Conservation (phyloP, 2,329 filamentous ascomycete genomes). For the Diaporthe aspalathi region DNA sequence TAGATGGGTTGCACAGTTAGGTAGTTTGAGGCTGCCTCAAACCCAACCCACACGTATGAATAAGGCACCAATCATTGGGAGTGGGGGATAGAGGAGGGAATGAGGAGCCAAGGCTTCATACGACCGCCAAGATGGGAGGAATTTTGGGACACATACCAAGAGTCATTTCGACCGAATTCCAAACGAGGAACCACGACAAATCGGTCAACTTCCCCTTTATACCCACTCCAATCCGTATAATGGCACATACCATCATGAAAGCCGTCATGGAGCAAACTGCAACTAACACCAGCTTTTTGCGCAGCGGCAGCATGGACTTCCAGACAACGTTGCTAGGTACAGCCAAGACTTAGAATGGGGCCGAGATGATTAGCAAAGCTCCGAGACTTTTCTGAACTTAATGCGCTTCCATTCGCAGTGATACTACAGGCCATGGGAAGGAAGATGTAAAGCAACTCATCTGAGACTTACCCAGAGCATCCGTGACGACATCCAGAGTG, state of each 20-base stretch:
- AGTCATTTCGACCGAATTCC: not conserved
- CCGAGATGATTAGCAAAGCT: not conserved
- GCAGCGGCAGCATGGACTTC: not conserved
- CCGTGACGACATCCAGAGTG: not conserved
- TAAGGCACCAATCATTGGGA: not conserved
- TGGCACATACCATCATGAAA: conserved; percentile 14
- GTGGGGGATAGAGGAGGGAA: not conserved
- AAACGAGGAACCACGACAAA: not conserved
- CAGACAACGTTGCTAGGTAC: not conserved
- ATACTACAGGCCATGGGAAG: too few species aligned
- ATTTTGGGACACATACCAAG: not conserved
- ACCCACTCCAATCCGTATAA: not conserved
- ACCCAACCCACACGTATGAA: not conserved
- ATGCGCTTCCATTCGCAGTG: not conserved
- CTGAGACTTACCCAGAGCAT: not conserved
- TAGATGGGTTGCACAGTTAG: not conserved
- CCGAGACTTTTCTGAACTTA: not conserved
- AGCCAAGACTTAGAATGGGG: not conserved
- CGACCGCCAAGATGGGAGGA: not conserved
- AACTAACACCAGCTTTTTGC: conserved; percentile 2
- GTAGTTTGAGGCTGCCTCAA: not conserved
- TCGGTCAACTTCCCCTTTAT: not conserved
- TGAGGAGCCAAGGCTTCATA: not conserved
- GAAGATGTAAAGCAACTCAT: too few species aligned
- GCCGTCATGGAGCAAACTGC: not conserved